Base-by-base conservation (phyloP, 768 basidiomycete species). In the Psilocybe cyanescens region DNA sequence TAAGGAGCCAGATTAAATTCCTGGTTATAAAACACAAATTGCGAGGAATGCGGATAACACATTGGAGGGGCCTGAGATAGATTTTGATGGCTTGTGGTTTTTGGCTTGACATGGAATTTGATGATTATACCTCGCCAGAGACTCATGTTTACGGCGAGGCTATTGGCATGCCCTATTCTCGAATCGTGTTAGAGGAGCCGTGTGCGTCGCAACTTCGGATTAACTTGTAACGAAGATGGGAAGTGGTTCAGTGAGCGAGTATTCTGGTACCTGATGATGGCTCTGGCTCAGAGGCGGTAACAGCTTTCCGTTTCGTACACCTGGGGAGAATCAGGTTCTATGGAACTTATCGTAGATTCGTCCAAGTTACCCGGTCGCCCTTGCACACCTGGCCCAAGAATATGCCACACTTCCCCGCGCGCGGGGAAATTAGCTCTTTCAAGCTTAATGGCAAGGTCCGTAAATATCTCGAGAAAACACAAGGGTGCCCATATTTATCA, bases 21-120 rank as follows among this genome's bases (percentile, higher is more conserved):
- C 57, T 46, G 61, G 63, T 68, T 73, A 73, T 71, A 68, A 62
- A 62, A 63, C 58, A 29, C 49, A 62, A 58, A 62, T 67, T 69
- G 67, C 60, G 66, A 64, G 65, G 62, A 74, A 71, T 67, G 72
- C 68, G 72, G 71, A 66, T 60, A 67, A 66, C 68, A 65, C 64
- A 68, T 67, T 68, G 65, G 62, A 70, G 67, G 24, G 65, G 66
- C 67, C 65, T 67, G 67, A 68, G 65, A 69, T 67, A 68, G 64
- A 72, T 64, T 35, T 68, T 71, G 71, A 69, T 71, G 70, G 65
- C 67, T 61, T 67, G 64, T 65, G 65, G 65, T 66, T 65, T 63
- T 62, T 66, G 64, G 52, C 62, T 66, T 70, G 67, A 66, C 69
- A 65, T 65, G 62, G 62, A 63, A 63, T 70, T 69, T 67, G 69